Percentiles rank a stretch among this genome's conserved stretches.
Conservation (phyloP, 345 rosid species). For the Moricandia moricandioides region DNA sequence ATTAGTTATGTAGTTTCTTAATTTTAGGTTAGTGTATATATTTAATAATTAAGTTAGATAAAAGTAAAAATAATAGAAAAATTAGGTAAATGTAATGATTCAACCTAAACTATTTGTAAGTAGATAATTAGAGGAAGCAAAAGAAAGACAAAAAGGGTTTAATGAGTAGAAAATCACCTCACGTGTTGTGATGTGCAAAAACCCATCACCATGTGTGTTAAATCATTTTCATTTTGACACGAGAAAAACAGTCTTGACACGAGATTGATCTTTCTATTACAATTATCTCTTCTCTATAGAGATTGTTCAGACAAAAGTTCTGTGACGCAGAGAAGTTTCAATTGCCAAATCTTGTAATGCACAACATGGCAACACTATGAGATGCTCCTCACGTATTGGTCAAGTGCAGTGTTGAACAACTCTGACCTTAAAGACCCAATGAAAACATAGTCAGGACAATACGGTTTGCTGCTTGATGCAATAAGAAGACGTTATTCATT, state of each 20-base stretch:
- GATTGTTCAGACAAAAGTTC: not conserved
- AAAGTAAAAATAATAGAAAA: no score
- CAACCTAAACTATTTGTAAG: no score
- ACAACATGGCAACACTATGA: constrained; percentile 46
- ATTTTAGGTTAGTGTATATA: no score
- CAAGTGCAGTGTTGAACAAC: constrained; percentile 65
- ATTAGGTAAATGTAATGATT: no score
- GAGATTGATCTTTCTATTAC: not conserved
- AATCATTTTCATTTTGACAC: not conserved
- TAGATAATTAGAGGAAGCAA: constrained; percentile 7
- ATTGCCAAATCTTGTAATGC: constrained; percentile 15
- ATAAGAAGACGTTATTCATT: not conserved
- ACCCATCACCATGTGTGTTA: constrained; percentile 1
- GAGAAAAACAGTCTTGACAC: not conserved
- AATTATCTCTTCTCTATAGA: not conserved
- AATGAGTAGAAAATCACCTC: constrained; percentile 12
- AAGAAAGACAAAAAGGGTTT: constrained; percentile 13
- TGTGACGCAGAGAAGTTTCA: constrained; percentile 6
- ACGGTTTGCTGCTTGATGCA: not conserved
- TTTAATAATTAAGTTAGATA: no score
- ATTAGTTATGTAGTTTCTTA: no score
- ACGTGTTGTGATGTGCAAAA: not conserved
- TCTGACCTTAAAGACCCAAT: constrained; percentile 55
- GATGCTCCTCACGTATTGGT: constrained; percentile 80
- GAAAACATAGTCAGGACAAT: constrained; percentile 1